phyloP scores from a whole-genome alignment of 1,284 basidiomycete species.

The Microbotryum silenes-acaulis region DNA sequence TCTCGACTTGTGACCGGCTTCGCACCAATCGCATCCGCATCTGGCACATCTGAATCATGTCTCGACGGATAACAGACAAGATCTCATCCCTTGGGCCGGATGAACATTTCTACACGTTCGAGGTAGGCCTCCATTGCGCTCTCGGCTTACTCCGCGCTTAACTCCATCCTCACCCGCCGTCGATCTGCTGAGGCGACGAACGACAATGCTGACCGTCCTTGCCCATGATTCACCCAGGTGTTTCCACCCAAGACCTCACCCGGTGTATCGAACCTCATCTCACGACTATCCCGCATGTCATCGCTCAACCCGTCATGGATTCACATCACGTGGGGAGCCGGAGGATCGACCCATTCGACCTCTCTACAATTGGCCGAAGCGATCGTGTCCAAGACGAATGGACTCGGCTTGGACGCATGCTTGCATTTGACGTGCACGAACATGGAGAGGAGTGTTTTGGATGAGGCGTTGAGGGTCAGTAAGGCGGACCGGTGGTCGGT shows the following conservation, averaged over 20 bases:
- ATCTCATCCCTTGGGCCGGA: conserved; percentile 17
- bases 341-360: conserved; percentile 70
- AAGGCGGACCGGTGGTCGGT: background rate
- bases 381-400: conserved; percentile 8
- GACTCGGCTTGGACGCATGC: conserved; percentile 33
- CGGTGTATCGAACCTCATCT: conserved; percentile 88
- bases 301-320: conserved; percentile 21
- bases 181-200: background rate
- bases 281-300: conserved; percentile 94
- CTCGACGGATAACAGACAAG: conserved; percentile 15
- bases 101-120: conserved; percentile 34
- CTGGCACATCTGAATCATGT: no score
- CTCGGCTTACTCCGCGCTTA: background rate
- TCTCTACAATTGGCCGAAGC: conserved; percentile 63
- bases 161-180: background rate
- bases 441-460: conserved; percentile 29
- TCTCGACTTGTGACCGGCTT: no score
- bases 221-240: conserved; percentile 12
- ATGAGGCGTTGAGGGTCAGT: conserved; percentile 31
- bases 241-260: conserved; percentile 42
- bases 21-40: no score
- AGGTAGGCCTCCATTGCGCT: conserved; percentile 13
- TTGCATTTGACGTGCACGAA: conserved; percentile 32
- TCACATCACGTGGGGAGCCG: conserved; percentile 35
- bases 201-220: background rate